A percentile compares a stretch with the other conserved stretches of the same genome.
Conservation (phyloP, 1,284 basidiomycete genomes). For the Caloboletus firmus region DNA sequence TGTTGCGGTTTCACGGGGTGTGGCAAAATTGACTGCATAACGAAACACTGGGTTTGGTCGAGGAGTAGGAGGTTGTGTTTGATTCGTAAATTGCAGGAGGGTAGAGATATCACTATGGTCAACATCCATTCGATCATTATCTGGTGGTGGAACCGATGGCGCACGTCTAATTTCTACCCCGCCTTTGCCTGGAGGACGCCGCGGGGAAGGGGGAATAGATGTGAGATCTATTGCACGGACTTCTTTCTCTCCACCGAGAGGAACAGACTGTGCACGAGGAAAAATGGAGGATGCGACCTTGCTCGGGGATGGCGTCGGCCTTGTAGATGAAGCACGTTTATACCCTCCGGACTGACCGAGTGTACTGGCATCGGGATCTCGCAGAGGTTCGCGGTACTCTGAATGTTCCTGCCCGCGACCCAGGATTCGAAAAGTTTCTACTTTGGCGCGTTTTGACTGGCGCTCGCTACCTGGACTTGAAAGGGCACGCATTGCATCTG, state of each 20-base stretch:
- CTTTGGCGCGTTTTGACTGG: conserved; percentile 28
- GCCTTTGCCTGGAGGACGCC: conserved; percentile 25
- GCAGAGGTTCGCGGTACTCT: conserved; percentile 23
- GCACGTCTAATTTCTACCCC: conserved; percentile 29
- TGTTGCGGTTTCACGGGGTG: conserved; percentile 14
- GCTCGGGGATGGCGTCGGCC: conserved; percentile 14
- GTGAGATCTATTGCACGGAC: conserved; percentile 22
- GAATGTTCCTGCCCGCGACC: conserved; percentile 9
- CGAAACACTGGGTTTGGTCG: conserved; percentile 11
- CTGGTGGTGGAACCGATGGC: conserved; percentile 24
- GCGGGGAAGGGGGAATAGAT: conserved; percentile 27
- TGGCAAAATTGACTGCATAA: conserved; percentile 33
- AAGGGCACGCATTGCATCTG: conserved; percentile 10
- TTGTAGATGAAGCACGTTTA: conserved; percentile 24
- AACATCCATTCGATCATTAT: conserved; percentile 25
- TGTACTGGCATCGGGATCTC: conserved; percentile 12
- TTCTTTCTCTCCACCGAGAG: conserved; percentile 16
- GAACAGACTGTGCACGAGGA: conserved; percentile 33
- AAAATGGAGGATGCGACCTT: conserved; percentile 19
- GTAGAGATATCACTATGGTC: conserved; percentile 15
- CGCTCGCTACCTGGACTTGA: conserved; percentile 16
- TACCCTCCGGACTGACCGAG: conserved; percentile 1
- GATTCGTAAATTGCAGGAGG: conserved; percentile 25
- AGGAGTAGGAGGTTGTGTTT: conserved; percentile 8
- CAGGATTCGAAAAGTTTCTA: conserved; percentile 17